These are phyloP conservation scores for Rhynchosporium agropyri DNA, from an alignment of 2,329 filamentous ascomycete species.

Conservation along the genomic window DNA sequence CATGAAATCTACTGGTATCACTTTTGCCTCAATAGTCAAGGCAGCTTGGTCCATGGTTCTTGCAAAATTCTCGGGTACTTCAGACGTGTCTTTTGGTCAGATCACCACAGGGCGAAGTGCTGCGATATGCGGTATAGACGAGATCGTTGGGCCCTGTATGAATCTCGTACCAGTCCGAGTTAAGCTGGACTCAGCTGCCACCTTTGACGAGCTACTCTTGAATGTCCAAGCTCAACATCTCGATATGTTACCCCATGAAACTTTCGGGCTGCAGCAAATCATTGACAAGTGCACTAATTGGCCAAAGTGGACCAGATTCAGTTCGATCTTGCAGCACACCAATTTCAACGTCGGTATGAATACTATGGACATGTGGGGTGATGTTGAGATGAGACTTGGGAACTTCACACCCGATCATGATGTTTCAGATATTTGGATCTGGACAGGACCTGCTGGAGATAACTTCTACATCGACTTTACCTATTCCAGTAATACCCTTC, in stretches of 20 bases:
- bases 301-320: constrained; percentile 21
- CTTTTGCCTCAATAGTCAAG: constrained; percentile 24
- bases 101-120: constrained; percentile 47
- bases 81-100: constrained; percentile 47
- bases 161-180: constrained; percentile 48
- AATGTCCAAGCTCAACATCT: constrained; percentile 50
- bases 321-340: constrained; percentile 19
- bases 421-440: constrained; percentile 16
- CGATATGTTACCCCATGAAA: constrained; percentile 33
- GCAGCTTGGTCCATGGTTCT: constrained; percentile 46
- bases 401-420: constrained; percentile 15
- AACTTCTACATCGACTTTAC: constrained; percentile 15
- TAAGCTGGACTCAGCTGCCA: constrained; percentile 38
- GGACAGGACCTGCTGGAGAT: constrained; percentile 15
- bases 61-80: constrained; percentile 42
- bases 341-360: constrained; percentile 18
- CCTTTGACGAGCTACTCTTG: constrained; percentile 47
- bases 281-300: constrained; percentile 31
- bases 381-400: constrained; percentile 16
- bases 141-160: constrained; percentile 48
- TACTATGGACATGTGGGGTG: constrained; percentile 10
- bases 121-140: constrained; percentile 43
- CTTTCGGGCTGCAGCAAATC: constrained; percentile 49
- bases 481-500: constrained; percentile 11
- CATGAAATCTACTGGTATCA: constrained; percentile 9